These are phyloP conservation scores for Paspalum vaginatum DNA, from an alignment of 176 grass and related monocot species.

Conservation along the genomic window DNA sequence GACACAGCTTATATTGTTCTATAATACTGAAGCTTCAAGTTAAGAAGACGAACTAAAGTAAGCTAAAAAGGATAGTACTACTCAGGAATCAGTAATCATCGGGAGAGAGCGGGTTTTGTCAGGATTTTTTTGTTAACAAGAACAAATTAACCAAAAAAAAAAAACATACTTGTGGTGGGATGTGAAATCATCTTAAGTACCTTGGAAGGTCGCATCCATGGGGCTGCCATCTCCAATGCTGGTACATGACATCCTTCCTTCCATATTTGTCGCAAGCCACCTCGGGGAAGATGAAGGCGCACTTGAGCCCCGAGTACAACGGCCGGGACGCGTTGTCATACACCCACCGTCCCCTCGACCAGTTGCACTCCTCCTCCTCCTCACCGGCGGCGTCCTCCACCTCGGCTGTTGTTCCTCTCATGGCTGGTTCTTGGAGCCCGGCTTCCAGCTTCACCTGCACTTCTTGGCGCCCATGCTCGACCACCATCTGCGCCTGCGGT, in stretches of 20 bases:
- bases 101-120: background rate
- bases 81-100: too few relatives aligned
- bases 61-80: background rate
- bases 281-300: slow-evolving; percentile 71
- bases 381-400: background rate
- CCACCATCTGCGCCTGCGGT: slow-evolving; percentile 17
- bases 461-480: slow-evolving; percentile 38
- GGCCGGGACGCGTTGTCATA: slow-evolving; percentile 66
- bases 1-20: background rate
- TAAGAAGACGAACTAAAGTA: background rate
- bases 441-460: slow-evolving; percentile 15
- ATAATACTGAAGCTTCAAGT: background rate
- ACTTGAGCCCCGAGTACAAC: slow-evolving; percentile 63
- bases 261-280: slow-evolving; percentile 84
- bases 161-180: background rate
- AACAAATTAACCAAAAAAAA: slow-evolving; percentile 5
- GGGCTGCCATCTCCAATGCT: slow-evolving; percentile 96
- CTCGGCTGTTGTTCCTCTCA: background rate
- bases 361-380: slow-evolving; percentile 43
- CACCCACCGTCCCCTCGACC: slow-evolving; percentile 62
- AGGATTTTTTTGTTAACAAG: background rate
- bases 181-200: slow-evolving; percentile 37
- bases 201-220: slow-evolving; percentile 80
- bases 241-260: slow-evolving; percentile 71
- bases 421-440: background rate